phyloP scores from a whole-genome alignment of 257 asterid species.

The Scutellaria barbata region DNA sequence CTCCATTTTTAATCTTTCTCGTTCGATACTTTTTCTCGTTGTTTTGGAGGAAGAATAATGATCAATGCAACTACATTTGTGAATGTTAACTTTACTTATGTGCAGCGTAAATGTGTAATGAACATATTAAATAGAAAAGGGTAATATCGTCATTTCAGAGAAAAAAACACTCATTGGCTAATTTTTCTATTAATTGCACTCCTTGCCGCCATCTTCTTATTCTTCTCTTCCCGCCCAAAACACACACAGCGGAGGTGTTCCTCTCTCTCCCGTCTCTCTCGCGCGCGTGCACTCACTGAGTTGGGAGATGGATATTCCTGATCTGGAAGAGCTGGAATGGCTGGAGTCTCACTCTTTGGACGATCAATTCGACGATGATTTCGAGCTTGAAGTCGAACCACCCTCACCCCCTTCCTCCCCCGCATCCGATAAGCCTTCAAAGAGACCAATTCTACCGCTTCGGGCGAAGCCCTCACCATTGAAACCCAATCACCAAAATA shows the following conservation, averaged over 20 bases:
- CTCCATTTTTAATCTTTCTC: background rate
- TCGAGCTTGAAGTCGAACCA: conserved; percentile 51
- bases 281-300: background rate
- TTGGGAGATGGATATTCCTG: conserved; percentile 75
- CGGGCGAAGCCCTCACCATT: conserved; percentile 54
- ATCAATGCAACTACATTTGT: no score
- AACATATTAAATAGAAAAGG: background rate
- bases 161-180: background rate
- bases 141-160: background rate
- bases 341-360: conserved; percentile 66
- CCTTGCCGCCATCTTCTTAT: conserved; percentile 34
- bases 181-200: background rate
- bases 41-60: background rate
- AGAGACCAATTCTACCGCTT: conserved; percentile 55
- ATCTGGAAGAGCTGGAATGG: conserved; percentile 80
- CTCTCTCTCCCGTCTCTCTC: conserved; percentile 21
- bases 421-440: conserved; percentile 40
- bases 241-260: background rate
- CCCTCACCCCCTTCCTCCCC: conserved; percentile 65
- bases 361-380: conserved; percentile 52
- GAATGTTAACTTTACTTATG: no score
- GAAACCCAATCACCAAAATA: conserved; percentile 37
- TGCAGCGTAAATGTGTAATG: no score
- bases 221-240: conserved; percentile 52
- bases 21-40: background rate